A percentile compares a stretch with the other conserved stretches of the same genome.
Conservation (phyloP, 2,329 filamentous ascomycete genomes). For the Didymella keratinophila region DNA sequence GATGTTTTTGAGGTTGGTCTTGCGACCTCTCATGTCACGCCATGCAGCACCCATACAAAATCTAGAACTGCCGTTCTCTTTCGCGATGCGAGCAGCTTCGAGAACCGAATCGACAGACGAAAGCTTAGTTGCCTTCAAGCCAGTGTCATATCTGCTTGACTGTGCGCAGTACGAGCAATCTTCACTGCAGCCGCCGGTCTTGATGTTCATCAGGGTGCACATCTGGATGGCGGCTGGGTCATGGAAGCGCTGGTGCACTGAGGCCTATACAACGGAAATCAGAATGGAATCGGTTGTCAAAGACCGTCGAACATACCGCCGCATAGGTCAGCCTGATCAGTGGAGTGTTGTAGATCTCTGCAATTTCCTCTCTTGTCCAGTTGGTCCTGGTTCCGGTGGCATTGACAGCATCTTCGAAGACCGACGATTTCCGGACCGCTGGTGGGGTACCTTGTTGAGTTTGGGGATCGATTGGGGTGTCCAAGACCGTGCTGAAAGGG, state of each 20-base stretch:
- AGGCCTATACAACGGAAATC: conserved; percentile 60
- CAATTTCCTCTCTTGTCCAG: conserved; percentile 84
- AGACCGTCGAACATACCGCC: conserved; percentile 60
- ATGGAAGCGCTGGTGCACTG: conserved; percentile 85
- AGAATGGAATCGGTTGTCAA: neutral
- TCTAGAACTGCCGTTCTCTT: conserved; percentile 83
- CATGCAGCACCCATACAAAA: conserved; percentile 97
- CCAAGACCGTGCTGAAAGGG: conserved; percentile 46
- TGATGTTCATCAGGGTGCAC: conserved; percentile 97
- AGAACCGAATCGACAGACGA: conserved; percentile 83
- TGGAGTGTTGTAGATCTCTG: conserved; percentile 81
- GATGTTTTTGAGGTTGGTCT: conserved; percentile 82
- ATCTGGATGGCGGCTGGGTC: conserved; percentile 84
- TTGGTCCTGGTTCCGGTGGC: conserved; percentile 70
- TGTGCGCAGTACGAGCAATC: conserved; percentile 95
- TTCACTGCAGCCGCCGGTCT: conserved; percentile 89
- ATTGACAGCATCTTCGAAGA: conserved; percentile 61
- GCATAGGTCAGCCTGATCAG: conserved; percentile 80
- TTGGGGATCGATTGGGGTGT: conserved; percentile 37
- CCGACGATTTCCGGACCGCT: conserved; percentile 22
- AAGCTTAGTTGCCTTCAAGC: conserved; percentile 80
- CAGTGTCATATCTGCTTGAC: conserved; percentile 80
- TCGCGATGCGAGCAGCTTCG: conserved; percentile 76
- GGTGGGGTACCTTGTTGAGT: conserved; percentile 32
- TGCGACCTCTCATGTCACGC: conserved; percentile 92